A percentile compares a stretch with the other conserved stretches of the same genome.
Evolutionary conservation across 2,329 filamentous ascomycete species (phyloP).

Genomic region (Clonostachys rosea): DNA sequence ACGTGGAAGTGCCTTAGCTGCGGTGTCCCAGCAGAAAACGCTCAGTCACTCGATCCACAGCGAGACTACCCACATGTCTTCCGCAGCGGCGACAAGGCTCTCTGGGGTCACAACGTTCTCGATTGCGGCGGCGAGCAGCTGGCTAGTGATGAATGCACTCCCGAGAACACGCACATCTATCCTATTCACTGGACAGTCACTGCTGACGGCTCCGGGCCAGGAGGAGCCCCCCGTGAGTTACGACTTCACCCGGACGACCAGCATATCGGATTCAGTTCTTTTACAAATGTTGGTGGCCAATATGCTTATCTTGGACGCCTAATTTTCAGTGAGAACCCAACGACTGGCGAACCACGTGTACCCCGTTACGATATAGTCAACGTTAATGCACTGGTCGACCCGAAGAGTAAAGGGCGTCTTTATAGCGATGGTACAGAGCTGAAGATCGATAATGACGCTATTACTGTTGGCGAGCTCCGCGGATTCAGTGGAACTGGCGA

Average conservation of each 20-base stretch:
- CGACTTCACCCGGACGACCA: not conserved
- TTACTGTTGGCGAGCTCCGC: conserved; percentile 33
- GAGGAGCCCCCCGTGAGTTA: not conserved
- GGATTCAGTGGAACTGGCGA: conserved; percentile 20
- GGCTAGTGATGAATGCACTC: not conserved
- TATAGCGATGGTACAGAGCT: not conserved
- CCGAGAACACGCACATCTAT: not conserved
- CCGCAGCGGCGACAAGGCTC: not conserved
- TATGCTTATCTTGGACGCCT: not conserved
- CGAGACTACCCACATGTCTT: not conserved
- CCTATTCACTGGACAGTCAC: not conserved
- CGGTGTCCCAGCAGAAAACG: not conserved
- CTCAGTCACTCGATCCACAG: not conserved
- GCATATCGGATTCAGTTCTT: not conserved
- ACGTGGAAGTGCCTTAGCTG: conserved; percentile 36
- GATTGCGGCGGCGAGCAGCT: not conserved
- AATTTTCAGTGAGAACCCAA: not conserved
- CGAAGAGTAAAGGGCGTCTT: not conserved
- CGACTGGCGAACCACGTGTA: not conserved
- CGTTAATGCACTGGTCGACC: not conserved
- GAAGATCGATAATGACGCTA: conserved; percentile 1
- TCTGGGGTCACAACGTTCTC: not conserved
- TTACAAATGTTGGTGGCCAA: not conserved
- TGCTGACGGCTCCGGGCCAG: not conserved
- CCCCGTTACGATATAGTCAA: not conserved